Percentiles rank a stretch among this genome's conserved stretches.
phyloP scores from a whole-genome alignment of 2,329 filamentous ascomycete species.

The Colletotrichum acutatum region DNA sequence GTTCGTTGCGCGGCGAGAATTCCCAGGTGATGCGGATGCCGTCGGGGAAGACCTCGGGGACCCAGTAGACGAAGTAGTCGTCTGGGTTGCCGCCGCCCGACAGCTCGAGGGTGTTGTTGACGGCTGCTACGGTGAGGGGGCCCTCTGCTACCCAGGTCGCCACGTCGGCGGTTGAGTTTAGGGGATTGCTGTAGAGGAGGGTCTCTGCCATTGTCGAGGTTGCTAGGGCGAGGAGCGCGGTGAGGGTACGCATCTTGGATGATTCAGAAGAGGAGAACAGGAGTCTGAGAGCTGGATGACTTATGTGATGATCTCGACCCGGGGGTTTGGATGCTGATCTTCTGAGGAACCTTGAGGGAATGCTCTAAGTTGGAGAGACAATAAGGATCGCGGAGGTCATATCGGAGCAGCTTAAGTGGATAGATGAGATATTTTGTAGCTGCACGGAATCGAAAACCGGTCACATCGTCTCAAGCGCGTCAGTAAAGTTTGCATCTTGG shows the following conservation, averaged over 20 bases:
- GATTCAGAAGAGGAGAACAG: neutral
- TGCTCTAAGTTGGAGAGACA: neutral
- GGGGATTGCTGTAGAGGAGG: conserved; percentile 45
- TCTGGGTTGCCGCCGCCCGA: conserved; percentile 39
- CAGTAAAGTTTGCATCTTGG: neutral
- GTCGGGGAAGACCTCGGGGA: conserved; percentile 45
- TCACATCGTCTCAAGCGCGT: neutral
- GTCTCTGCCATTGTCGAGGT: conserved; percentile 37
- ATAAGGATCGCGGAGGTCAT: neutral
- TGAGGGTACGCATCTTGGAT: neutral
- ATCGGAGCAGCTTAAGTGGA: neutral
- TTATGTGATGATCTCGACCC: neutral
- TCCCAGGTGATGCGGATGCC: conserved; percentile 46
- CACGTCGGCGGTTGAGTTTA: conserved; percentile 41
- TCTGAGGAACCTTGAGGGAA: neutral
- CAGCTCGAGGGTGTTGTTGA: conserved; percentile 43
- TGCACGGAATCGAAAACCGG: too few relatives aligned
- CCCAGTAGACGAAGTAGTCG: conserved; percentile 47
- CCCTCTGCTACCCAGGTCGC: conserved; percentile 45
- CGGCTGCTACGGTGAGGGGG: conserved; percentile 40
- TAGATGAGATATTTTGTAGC: neutral
- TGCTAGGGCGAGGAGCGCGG: neutral
- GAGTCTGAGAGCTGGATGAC: neutral
- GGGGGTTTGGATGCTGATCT: too few relatives aligned
- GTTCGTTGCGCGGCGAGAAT: conserved; percentile 44